Evolutionary conservation across 768 basidiomycete species (phyloP).

Genomic region (Russula olivacea): DNA sequence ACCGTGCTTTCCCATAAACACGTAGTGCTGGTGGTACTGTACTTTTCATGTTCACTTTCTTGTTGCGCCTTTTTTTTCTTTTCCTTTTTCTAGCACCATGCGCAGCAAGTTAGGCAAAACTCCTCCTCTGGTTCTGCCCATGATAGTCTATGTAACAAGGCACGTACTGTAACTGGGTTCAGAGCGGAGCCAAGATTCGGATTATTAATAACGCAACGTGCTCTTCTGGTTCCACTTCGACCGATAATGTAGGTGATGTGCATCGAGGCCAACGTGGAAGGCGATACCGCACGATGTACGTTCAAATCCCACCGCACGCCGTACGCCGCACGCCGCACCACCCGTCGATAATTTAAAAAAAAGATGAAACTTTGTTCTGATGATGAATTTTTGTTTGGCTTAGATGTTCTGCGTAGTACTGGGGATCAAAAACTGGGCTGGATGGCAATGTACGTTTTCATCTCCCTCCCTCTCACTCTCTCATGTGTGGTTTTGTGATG

Average conservation of each 20-base stretch:
- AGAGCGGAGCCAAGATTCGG: no score
- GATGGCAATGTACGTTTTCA: constrained; percentile 27
- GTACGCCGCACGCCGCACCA: no score
- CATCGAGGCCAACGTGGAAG: constrained; percentile 15
- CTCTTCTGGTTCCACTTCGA: no score
- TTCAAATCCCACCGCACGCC: not conserved
- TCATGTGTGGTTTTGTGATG: not conserved
- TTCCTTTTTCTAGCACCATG: not conserved
- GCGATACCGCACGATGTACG: constrained; percentile 20
- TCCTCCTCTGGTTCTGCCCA: not conserved
- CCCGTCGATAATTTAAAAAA: no score
- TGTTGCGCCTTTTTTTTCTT: no score
- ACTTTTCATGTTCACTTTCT: no score
- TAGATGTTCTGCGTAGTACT: constrained; percentile 26
- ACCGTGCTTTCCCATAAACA: no score
- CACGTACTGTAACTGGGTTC: not conserved
- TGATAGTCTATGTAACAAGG: constrained; percentile 9
- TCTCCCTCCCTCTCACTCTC: not conserved
- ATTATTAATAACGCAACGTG: no score
- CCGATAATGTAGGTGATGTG: constrained; percentile 23
- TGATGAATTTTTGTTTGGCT: not conserved
- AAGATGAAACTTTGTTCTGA: not conserved
- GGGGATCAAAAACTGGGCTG: constrained; percentile 23
- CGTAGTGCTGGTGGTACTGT: no score
- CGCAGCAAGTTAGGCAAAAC: not conserved